These are phyloP conservation scores for Plectosphaerella plurivora DNA, from an alignment of 2,329 filamentous ascomycete genomes.

Conservation along the genomic window DNA sequence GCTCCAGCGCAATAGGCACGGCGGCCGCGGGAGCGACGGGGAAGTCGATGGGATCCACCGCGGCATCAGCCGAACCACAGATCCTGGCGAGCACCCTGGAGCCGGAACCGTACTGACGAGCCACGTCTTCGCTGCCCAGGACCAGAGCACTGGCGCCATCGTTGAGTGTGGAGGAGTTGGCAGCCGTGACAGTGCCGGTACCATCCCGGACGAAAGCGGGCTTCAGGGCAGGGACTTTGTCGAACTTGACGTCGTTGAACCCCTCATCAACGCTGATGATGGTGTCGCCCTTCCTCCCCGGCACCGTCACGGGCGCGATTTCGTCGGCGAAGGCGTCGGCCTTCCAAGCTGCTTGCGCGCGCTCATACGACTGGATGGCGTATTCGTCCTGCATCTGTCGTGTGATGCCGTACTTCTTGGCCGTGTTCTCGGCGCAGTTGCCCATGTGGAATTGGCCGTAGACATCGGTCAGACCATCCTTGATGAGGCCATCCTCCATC, in stretches of 20 bases:
- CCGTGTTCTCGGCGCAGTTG: conserved; percentile 91
- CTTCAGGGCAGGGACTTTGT: conserved; percentile 82
- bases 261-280: conserved; percentile 83
- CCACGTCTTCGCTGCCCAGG: conserved; percentile 74
- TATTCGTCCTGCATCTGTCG: conserved; percentile 88
- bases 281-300: conserved; percentile 76
- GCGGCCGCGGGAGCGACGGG: conserved; percentile 88
- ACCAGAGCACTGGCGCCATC: conserved; percentile 91
- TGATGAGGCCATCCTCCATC: conserved; percentile 87
- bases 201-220: conserved; percentile 86
- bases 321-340: conserved; percentile 80
- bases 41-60: conserved; percentile 89
- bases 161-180: conserved; percentile 90
- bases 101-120: conserved; percentile 70
- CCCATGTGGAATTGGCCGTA: conserved; percentile 99
- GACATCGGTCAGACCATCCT: conserved; percentile 92
- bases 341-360: conserved; percentile 87
- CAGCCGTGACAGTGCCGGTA: conserved; percentile 86
- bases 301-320: conserved; percentile 81
- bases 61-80: conserved; percentile 81
- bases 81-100: conserved; percentile 86
- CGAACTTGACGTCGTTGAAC: conserved; percentile 78
- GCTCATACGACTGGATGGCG: conserved; percentile 82
- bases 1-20: conserved; percentile 81
- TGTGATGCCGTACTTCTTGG: conserved; percentile 77